Base-by-base conservation (phyloP, 192 early-diverging fungal genomes). In the Backusella circina region DNA sequence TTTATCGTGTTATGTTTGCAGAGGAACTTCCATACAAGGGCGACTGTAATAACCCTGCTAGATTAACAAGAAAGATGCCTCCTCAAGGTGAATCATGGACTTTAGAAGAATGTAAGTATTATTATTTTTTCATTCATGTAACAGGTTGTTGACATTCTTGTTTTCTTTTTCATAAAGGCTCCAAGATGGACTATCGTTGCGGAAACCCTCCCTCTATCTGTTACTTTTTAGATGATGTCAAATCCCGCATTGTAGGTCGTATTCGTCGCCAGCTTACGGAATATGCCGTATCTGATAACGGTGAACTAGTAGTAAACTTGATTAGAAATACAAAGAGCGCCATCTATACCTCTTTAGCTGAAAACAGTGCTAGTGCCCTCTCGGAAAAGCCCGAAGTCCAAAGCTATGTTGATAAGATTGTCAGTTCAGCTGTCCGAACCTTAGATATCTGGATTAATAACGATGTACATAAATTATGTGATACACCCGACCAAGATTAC, bases 131-230 rank as follows among this genome's bases (percentile, higher is more conserved):
- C 23, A 61, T 12, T 23, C 6, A 13, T 28, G 13, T 3, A 23
- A 61, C 3, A 3, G 3, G 3, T 8, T 61, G 13, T 12, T 61
- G 21, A 61, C 26, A 21, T n/a, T 23, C 21, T 61, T 12, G 36
- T 61, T 72, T 21, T 73, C 28, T 3, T 18, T 67, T 61, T 28
- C 6, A 18, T 26, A 10, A 47, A 80, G 79, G 79, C 50, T 72
- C 79, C 31, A 82, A 84, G 30, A 86, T 86, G 84, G 86, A 87
- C 44, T 89, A 87, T 67, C 83, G 87, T 64, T 89, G 88, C 70
- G 88, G 88, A 21, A 89, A 89, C 75, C 88, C 88, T 23, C 88
- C 88, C 26, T 86, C 86, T 23, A 85, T 89, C 71, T 89, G 88
- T 71, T 82, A 89, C 73, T 86, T 86, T 66, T 77, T 89, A 28